Evolutionary conservation across 257 asterid genomes (phyloP), one percentile per base, ranked within the genome.

Genomic region (Solanum pennellii): DNA sequence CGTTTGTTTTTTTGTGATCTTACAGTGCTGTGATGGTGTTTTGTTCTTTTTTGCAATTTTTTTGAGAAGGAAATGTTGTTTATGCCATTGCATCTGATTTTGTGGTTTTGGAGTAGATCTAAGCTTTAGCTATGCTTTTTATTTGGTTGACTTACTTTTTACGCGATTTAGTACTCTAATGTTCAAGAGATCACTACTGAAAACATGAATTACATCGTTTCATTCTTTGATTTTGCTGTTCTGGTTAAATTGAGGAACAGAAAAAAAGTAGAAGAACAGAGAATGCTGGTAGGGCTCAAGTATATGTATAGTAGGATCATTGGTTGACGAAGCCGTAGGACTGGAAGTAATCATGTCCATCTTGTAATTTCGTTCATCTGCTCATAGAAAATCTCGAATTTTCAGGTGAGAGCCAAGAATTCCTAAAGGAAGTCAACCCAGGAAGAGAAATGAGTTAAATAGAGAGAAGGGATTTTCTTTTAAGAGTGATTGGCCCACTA

Each of bases 51-150:
- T 79, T 3, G 7, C 11, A 7, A 21, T 33, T 47, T 73, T 45
- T 37, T 25, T 21, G 31, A 23, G 18, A 8, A 45, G 44, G 15
- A 75, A 18, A 9, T 39, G 83, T 33, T 77, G 62, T 44, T n/a
- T 62, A 44, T 85, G 65, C 3, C 42, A 82, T 83, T 47, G 20
- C 18, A 4, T n/a, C 27, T 44, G 74, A 29, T 82, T 25, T 20
- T 20, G 45, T 60, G 52, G 72, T 49, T 49, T 80, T 80, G 12
- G 69, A 80, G 68, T 27, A 72, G 90, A 88, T 86, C 91, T 83
- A 11, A 82, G 29, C 27, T 59, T 39, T 86, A 5, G 6, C n/a
- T 49, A 31, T 11, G 5, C 14, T 1, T 37, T 15, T 52, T 62
- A 10, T 4, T 68, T 27, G 33, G 85, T 80, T 80, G 85, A 49